phyloP scores from a whole-genome alignment of 1,284 basidiomycete genomes.

The Malassezia dermatis region DNA sequence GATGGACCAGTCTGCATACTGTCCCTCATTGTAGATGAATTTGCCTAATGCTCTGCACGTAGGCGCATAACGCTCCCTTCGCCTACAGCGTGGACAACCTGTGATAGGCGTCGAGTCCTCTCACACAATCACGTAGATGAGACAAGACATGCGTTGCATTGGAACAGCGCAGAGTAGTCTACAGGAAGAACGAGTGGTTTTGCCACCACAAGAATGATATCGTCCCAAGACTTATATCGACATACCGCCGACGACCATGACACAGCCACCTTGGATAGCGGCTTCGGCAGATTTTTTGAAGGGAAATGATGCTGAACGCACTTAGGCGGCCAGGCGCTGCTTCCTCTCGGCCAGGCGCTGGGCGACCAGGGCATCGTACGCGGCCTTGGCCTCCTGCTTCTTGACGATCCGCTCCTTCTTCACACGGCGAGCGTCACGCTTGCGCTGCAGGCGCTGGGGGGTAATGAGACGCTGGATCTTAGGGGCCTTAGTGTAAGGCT shows the following conservation, averaged over 20 bases:
- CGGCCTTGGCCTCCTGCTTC: constrained; percentile 88
- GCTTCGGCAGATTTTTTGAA: constrained; percentile 14
- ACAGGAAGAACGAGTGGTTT: constrained; percentile 16
- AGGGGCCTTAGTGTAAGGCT: constrained; percentile 95
- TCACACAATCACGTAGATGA: not conserved
- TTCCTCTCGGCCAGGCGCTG: constrained; percentile 91
- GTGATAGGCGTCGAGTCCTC: not conserved
- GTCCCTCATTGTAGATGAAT: not conserved
- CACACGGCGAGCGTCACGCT: constrained; percentile 81
- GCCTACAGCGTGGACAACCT: no score
- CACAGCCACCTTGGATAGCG: constrained; percentile 3
- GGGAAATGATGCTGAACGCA: not conserved
- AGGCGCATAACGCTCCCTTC: no score
- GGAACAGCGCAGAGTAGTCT: constrained; percentile 14
- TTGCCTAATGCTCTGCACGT: not conserved
- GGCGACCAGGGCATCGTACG: constrained; percentile 64
- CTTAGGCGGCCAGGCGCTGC: constrained; percentile 27
- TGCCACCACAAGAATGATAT: constrained; percentile 9
- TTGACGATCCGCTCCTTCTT: constrained; percentile 76
- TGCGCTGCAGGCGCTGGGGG: constrained; percentile 86
- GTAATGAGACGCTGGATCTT: constrained; percentile 65
- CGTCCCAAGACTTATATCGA: constrained; percentile 17
- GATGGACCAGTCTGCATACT: not conserved
- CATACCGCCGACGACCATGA: constrained; percentile 4
- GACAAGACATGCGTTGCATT: constrained; percentile 15